Conservation (phyloP, 140 eudicot species). For the Bidens hawaiensis region DNA sequence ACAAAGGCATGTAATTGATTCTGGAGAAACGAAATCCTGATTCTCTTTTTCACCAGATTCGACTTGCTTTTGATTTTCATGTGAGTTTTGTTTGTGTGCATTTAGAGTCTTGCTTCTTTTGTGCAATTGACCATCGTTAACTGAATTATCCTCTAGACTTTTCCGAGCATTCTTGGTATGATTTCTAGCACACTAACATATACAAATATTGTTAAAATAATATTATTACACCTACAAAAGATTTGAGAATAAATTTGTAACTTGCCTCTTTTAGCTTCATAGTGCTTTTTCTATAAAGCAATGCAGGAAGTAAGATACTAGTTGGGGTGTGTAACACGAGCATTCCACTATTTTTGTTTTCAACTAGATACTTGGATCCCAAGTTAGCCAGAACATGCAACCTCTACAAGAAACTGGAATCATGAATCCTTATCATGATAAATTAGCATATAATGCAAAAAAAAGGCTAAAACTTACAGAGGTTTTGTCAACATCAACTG, state of each 20-base stretch:
- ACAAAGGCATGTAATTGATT: constrained; percentile 34
- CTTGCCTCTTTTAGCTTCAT: constrained; percentile 52
- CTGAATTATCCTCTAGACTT: constrained; percentile 30
- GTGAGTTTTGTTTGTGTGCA: constrained; percentile 22
- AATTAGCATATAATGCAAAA: constrained; percentile 7
- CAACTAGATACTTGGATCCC: constrained; percentile 51
- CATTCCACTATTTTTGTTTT: constrained; percentile 10
- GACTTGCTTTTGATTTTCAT: constrained; percentile 23
- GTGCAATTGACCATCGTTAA: constrained; percentile 26
- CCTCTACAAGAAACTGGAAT: constrained; percentile 55
- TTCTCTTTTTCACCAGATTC: constrained; percentile 29
- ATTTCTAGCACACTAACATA: constrained; percentile 36
- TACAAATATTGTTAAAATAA: neutral
- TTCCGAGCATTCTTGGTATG: constrained; percentile 17
- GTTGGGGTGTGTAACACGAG: constrained; percentile 32
- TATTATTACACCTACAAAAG: neutral
- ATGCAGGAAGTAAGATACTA: constrained; percentile 68
- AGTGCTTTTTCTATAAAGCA: constrained; percentile 46
- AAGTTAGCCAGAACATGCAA: constrained; percentile 70
- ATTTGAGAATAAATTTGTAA: constrained; percentile 2
- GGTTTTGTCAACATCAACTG: constrained; percentile 55
- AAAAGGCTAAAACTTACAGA: constrained; percentile 45
- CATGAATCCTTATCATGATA: neutral
- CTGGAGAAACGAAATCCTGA: constrained; percentile 23
- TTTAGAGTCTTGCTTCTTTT: constrained; percentile 18